phyloP scores from a whole-genome alignment of 257 asterid genomes.

The Nicotiana undulata region DNA sequence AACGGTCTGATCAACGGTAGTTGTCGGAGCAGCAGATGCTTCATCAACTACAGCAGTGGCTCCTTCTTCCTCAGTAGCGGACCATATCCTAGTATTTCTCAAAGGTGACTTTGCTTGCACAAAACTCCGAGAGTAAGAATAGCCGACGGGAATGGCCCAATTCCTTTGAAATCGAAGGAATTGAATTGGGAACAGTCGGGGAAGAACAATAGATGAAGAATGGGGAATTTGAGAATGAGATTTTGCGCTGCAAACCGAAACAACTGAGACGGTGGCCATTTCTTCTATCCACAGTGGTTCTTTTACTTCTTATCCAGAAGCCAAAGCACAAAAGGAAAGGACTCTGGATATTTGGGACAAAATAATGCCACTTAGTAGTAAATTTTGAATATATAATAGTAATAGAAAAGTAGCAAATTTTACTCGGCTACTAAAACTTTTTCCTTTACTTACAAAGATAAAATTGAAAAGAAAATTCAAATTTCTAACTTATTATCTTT shows the following conservation, averaged over 20 bases:
- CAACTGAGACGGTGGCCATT: constrained; percentile 38
- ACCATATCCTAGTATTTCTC: constrained; percentile 24
- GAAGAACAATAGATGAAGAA: constrained; percentile 8
- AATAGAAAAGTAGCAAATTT: background rate
- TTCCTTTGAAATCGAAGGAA: constrained; percentile 14
- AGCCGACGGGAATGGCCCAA: background rate
- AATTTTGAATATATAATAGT: too few species aligned
- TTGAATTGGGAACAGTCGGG: constrained; percentile 16
- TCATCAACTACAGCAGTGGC: constrained; percentile 21
- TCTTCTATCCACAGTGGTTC: too few species aligned
- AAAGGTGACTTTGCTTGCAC: constrained; percentile 10
- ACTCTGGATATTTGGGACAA: background rate
- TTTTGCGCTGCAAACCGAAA: constrained; percentile 25
- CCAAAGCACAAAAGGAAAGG: background rate
- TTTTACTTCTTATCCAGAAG: constrained; percentile 9
- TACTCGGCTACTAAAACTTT: too few species aligned
- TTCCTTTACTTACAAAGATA: too few species aligned
- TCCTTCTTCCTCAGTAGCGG: constrained; percentile 39
- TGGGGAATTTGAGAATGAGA: background rate
- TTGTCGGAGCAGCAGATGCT: constrained; percentile 19
- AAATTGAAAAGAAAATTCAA: too few species aligned
- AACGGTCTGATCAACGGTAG: constrained; percentile 47
- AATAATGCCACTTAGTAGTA: background rate
- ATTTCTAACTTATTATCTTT: too few species aligned
- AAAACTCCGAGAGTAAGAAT: constrained; percentile 12